Base-by-base conservation (phyloP, 2,329 filamentous ascomycete genomes). In the Ascocoryne sarcoides region DNA sequence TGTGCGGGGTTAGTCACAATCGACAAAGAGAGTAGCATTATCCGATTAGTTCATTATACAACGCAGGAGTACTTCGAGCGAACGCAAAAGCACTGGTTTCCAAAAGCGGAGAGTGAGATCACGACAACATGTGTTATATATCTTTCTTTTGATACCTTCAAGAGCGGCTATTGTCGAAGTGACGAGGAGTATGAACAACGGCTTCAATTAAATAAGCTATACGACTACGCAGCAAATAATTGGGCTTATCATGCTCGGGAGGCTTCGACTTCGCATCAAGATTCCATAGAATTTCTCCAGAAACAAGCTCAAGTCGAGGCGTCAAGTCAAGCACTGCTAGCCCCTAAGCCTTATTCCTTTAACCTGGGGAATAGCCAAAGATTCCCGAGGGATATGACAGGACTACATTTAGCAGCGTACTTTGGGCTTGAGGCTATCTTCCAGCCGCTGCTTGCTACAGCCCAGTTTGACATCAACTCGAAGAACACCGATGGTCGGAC, bases 181-280 rank as follows among this genome's bases (percentile, higher is more conserved):
- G 31, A 52, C n/a, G 26, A 47, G 2, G 45, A 55, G 8, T 52
- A 55, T 37, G 20, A 53, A 7, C 9, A 45, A 17, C 46, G 59
- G 5, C 20, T 59, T 3, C n/a, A 37, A 19, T 32, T n/a, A 17
- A 36, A 62, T 45, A 33, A 42, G 5, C 36, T 64, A 15, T 60
- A 56, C 40, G n/a, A 46, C 2, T 36, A 36, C 12, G 34, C 20
- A 21, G 18, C 34, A 36, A 19, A 36, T n/a, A 23, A 36, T 14
- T 36, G 62, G 63, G 61, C 53, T 1, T 9, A 58, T 41, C 61
- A 65, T 51, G 56, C 52, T 35, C 48, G 39, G 1, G 18, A 51
- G 19, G 46, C 40, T 38, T 62, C 21, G 30, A 31, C 4, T 16
- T 9, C 2, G 46, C 12, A 19, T 21, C 29, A 35, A 26, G 21